Evolutionary conservation across 345 rosid species (phyloP), one percentile per base, ranked within the genome.

Genomic region (Carallia pectinifolia): DNA sequence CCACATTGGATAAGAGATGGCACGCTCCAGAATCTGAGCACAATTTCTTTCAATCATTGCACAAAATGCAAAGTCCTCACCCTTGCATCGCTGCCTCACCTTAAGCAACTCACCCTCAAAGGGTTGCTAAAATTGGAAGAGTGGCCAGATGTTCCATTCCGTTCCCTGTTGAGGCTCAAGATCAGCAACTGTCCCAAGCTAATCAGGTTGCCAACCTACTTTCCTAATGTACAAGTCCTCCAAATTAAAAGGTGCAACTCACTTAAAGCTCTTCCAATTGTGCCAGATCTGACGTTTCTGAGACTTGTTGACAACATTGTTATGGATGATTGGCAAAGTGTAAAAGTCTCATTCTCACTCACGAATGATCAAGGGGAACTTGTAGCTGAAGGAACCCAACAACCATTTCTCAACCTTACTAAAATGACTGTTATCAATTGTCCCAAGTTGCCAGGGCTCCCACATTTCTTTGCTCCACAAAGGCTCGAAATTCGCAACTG

Each of bases 221-320:
- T 76, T 18, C 58, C 40, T 7, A 13, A 18, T 1, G 31, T 71
- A 30, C 0, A 0, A 12, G 68, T 44, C 56, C 27, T 76, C 72
- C 66, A 62, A 34, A 62, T 76, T 36, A 76, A 76, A 64, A 71
- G 58, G 38, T 76, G 80, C 31, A 16, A 5, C 54, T 61, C 68
- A 33, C 38, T 76, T 17, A 66, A 55, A 7, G 40, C 53, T 62
- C 71, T 71, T 44, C 80, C 75, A 10, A 34, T 71, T 30, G 44
- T 72, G 6, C 72, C 75, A 44, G 23, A 2, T 40, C 68, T 76
- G 34, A 0, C 0, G 34, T 66, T 66, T 44, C 61, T 70, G 60
- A 55, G 7, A 17, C 75, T 76, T 6, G 31, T 44, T 40, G 72
- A 76, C 62, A 70, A 76, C 56, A 58, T 10, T 31, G 48, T 30